phyloP scores from a whole-genome alignment of 1,139 yeast genomes.

The Geotrichum bryndzae region DNA sequence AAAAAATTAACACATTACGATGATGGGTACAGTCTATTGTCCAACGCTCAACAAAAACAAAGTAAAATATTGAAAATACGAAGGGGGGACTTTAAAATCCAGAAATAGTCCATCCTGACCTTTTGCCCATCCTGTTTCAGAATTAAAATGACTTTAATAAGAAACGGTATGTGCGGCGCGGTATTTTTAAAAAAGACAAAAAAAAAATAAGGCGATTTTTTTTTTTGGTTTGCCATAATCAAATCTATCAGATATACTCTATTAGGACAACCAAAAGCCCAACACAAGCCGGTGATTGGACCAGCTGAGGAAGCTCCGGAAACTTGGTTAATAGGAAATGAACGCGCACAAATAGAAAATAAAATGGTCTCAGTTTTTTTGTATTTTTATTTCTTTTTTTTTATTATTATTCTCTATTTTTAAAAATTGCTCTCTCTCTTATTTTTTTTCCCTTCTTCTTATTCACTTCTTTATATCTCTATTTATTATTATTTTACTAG shows the following conservation, averaged over 20 bases:
- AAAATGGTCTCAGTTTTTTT: neutral
- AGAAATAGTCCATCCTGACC: neutral
- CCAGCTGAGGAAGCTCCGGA: neutral
- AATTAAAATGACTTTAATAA: too few relatives aligned
- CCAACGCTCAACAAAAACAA: neutral
- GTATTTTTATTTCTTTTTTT: neutral
- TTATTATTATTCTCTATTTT: neutral
- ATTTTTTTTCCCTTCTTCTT: neutral
- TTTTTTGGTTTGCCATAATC: neutral
- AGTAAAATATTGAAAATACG: neutral
- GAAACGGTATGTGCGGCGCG: too few relatives aligned
- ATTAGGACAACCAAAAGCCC: neutral
- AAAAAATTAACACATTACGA: neutral
- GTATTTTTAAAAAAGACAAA: neutral
- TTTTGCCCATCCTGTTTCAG: too few relatives aligned
- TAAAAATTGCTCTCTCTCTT: neutral
- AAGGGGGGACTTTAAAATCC: neutral
- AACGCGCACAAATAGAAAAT: neutral
- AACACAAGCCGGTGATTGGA: neutral
- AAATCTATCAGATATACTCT: conserved; percentile 2
- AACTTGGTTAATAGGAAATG: neutral
- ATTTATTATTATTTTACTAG: neutral
- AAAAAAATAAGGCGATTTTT: neutral
- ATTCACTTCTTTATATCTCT: neutral
- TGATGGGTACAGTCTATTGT: neutral